Percentiles rank a stretch among this genome's conserved stretches.
These are phyloP conservation scores for Lolium perenne DNA, from an alignment of 176 grass and related monocot species.

Conservation along the genomic window DNA sequence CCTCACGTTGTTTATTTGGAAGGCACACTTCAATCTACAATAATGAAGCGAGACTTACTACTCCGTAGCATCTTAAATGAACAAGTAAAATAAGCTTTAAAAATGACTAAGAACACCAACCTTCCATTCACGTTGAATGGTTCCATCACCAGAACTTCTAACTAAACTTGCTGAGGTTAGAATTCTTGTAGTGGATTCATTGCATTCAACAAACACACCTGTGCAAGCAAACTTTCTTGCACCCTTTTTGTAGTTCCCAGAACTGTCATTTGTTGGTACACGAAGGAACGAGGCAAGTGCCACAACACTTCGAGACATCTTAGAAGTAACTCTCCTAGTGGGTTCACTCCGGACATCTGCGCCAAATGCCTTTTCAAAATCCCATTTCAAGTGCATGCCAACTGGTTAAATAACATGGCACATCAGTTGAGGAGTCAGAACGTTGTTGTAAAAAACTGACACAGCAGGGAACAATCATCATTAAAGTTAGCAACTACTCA, in stretches of 20 bases:
- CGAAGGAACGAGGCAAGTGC: constrained; percentile 11
- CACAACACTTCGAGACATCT: constrained; percentile 11
- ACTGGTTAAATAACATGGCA: neutral
- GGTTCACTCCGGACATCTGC: neutral
- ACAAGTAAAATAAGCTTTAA: neutral
- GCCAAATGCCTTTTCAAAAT: neutral
- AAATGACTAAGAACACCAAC: constrained; percentile 13
- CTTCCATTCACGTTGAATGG: neutral
- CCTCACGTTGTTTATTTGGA: neutral
- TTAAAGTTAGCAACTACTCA: neutral
- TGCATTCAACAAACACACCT: neutral
- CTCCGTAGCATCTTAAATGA: neutral
- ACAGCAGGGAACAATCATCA: neutral
- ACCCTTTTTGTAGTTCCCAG: neutral
- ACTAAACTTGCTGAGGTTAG: constrained; percentile 21
- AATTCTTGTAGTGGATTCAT: neutral
- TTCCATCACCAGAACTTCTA: neutral
- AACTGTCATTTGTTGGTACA: neutral
- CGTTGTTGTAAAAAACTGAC: neutral
- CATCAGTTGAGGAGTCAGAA: neutral
- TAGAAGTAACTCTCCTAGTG: neutral
- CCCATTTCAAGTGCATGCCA: neutral
- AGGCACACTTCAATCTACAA: constrained; percentile 18
- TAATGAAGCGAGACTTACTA: neutral
- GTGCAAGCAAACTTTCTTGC: constrained; percentile 1